These are phyloP conservation scores for Yamadazyma epiphylla DNA, from an alignment of 1,139 yeast species.

Conservation along the genomic window DNA sequence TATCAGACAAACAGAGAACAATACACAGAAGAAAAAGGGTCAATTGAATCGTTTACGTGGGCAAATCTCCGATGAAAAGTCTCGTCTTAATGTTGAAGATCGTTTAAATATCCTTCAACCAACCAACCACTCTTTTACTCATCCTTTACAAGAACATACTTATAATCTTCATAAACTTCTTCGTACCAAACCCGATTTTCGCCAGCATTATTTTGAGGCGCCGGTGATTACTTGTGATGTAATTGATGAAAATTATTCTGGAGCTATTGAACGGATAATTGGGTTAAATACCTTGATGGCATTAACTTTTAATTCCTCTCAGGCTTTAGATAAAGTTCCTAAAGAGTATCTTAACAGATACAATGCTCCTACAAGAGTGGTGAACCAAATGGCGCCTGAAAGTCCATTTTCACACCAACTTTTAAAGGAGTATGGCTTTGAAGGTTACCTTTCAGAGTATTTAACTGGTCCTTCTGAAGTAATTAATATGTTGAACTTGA, in stretches of 20 bases:
- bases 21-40: slow-evolving; percentile 9
- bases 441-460: slow-evolving; percentile 71
- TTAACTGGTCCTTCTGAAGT: slow-evolving; percentile 76
- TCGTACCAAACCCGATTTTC: slow-evolving; percentile 27
- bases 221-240: slow-evolving; percentile 68
- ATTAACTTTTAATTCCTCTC: slow-evolving; percentile 31
- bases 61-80: slow-evolving; percentile 20
- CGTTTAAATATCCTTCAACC: slow-evolving; percentile 42
- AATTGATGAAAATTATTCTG: slow-evolving; percentile 45
- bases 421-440: slow-evolving; percentile 59
- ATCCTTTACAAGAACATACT: slow-evolving; percentile 24
- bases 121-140: slow-evolving; percentile 19
- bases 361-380: slow-evolving; percentile 37
- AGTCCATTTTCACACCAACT: slow-evolving; percentile 19
- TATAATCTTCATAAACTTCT: slow-evolving; percentile 29
- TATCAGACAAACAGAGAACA: slow-evolving; percentile 9
- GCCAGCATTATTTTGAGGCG: slow-evolving; percentile 59
- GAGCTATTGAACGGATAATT: slow-evolving; percentile 56
- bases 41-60: slow-evolving; percentile 14
- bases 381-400: slow-evolving; percentile 7
- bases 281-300: slow-evolving; percentile 55
- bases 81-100: slow-evolving; percentile 46
- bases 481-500: slow-evolving; percentile 66
- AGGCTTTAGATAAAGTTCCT: slow-evolving; percentile 30
- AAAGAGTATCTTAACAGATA: slow-evolving; percentile 16